Base-by-base conservation (phyloP, 768 basidiomycete genomes). In the Scleroderma citrinum region DNA sequence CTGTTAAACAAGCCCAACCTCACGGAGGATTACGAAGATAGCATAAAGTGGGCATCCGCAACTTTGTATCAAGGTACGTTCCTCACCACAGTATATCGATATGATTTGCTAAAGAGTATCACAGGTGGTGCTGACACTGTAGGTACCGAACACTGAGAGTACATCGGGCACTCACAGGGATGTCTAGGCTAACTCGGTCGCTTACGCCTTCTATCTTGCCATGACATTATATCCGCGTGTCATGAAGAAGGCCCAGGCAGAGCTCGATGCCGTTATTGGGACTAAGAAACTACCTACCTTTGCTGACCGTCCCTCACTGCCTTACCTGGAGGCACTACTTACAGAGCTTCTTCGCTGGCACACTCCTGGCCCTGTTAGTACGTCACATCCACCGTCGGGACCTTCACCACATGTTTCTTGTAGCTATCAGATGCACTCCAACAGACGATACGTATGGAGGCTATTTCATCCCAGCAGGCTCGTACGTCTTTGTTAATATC, bases 261-360 rank as follows among this genome's bases (percentile, higher is more conserved):
- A 68, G 39, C 44, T 68, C 11, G 63, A 64, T 26, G n/a, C 44
- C 0, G 54, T 68, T 0, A 54, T 68, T 11, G 67, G 65, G 7
- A 32, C 32, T 3, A 44, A 51, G 7, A 47, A 41, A 38, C 36
- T 63, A 17, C 63, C 65, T 8, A 59, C 56, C 1, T 63, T 62
- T 20, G 42, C 55, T 3, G 63, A 67, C 43, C 55, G 59, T 6
- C 42, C 42, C 0, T 57, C 55, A 19, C 49, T 67, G 5, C 63
- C 63, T 2, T 67, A 67, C 52, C 11, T 67, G n/a, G 59, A 58
- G 39, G 63, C 55, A 1, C 6, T 63, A 21, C 47, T 61, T 29
- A 59, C 57, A 8, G 63, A 67, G 42, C 40, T 60, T 20, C 48
- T 56, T n/a, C 55, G 56, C 6, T 62, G 61, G 61, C 54, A 59